Base-by-base conservation (phyloP, 768 basidiomycete species). In the Neoboletus magnificus region DNA sequence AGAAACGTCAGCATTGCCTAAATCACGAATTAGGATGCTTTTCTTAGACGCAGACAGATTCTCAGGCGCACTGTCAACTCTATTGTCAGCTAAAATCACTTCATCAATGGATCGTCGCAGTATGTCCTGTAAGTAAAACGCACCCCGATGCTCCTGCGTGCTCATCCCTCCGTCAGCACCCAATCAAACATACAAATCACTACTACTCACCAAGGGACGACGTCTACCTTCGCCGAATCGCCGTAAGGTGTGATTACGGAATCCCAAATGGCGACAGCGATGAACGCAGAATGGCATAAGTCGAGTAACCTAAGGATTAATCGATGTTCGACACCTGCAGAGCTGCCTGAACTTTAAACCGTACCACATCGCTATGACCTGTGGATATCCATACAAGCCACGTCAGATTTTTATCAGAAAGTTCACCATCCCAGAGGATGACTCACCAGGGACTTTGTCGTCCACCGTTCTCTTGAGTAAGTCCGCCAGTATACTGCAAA, bases 1-100 rank as follows among this genome's bases (percentile, higher is more conserved):
- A 69, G 36, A 27, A 67, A 67, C 20, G 65, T 66, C 18, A 66
- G 20, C 57, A 57, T 57, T 10, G 66, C 66, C 66, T 69, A 22
- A 9, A 4, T 3, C 16, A 29, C 3, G 11, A 8, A 20, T 63
- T 4, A 55, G 48, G 43, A 43, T 20, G 8, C 20, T 10, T 27
- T n/a, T 42, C 18, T 10, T 18, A 12, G 9, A 44, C 18, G n/a
- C 5, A 44, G 12, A 13, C 8, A 20, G 11, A 1, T 53, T 8
- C 9, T 25, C 48, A n/a, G 30, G 25, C 59, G 47, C 36, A 67
- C 66, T 16, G 66, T 67, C 25, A 67, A n/a, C 23, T 52, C 57
- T 1, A 67, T 52, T 23, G 62, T 49, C 22, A 50, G 58, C 66
- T 67, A 30, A n/a, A 48, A 35, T 6, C 15, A 36, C 13, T 13